phyloP scores from a whole-genome alignment of 1,284 basidiomycete species.

The Vanrija humicola region DNA sequence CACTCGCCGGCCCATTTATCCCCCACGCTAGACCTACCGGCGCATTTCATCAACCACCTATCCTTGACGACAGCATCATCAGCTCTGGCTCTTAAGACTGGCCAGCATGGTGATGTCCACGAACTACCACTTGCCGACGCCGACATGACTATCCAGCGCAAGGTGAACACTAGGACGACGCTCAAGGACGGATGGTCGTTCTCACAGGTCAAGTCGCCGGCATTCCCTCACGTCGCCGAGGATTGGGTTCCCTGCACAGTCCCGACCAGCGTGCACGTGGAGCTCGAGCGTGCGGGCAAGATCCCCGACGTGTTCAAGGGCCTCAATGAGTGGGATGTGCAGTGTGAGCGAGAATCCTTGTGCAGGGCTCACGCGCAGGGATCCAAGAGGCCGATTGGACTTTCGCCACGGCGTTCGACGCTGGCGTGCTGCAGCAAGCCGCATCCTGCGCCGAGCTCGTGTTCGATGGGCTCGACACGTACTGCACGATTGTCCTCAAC shows the following conservation, averaged over 20 bases:
- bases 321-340: constrained; percentile 79
- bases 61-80: no score
- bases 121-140: no score
- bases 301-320: constrained; percentile 77
- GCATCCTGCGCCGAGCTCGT: constrained; percentile 62
- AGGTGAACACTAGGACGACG: no score
- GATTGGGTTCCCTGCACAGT: constrained; percentile 44
- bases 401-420: constrained; percentile 67
- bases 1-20: no score
- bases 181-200: no score
- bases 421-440: constrained; percentile 52
- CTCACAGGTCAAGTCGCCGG: no score
- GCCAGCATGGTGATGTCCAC: no score
- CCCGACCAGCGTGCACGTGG: constrained; percentile 79
- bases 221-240: constrained; percentile 16
- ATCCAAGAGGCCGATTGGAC: constrained; percentile 78
- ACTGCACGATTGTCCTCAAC: constrained; percentile 68
- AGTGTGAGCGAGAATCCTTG: constrained; percentile 56
- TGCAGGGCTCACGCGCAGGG: constrained; percentile 55
- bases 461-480: constrained; percentile 85
- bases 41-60: no score
- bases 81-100: no score
- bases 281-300: constrained; percentile 63
- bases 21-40: no score
- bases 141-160: no score